Evolutionary conservation across 202 grass and related monocot genomes (phyloP).

Genomic region (Brachypodium distachyon): DNA sequence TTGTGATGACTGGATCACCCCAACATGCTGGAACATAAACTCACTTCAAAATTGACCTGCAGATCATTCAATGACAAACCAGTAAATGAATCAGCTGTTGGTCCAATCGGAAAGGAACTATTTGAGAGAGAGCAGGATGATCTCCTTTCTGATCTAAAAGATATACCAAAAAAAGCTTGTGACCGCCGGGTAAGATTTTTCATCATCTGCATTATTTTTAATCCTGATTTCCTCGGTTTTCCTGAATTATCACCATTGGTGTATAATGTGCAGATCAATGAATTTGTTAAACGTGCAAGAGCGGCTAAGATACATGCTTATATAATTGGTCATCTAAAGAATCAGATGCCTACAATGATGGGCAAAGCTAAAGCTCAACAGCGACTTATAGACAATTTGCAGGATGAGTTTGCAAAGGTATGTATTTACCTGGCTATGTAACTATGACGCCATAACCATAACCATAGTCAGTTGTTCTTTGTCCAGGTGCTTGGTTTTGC

Average conservation of each 20-base stretch:
- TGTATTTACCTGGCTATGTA: not conserved
- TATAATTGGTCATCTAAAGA: conserved; percentile 83
- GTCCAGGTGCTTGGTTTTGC: not conserved
- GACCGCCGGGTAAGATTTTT: conserved; percentile 48
- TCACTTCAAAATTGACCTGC: conserved; percentile 23
- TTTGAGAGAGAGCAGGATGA: conserved; percentile 96
- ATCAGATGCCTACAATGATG: conserved; percentile 88
- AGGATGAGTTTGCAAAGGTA: conserved; percentile 79
- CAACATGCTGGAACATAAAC: not conserved
- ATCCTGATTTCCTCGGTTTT: not conserved
- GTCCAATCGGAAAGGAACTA: conserved; percentile 73
- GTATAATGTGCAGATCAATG: conserved; percentile 62
- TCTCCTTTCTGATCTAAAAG: conserved; percentile 84
- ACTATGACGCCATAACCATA: not conserved
- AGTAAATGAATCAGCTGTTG: conserved; percentile 81
- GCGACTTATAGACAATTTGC: conserved; percentile 73
- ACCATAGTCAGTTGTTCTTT: not conserved
- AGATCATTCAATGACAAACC: conserved; percentile 95
- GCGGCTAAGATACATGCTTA: conserved; percentile 90
- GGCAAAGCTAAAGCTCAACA: conserved; percentile 90
- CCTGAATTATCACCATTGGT: not conserved
- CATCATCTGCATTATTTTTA: not conserved
- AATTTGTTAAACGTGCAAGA: conserved; percentile 89
- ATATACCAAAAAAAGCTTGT: conserved; percentile 94
- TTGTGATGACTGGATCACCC: not conserved